Evolutionary conservation across 768 basidiomycete species (phyloP), one percentile per base, ranked within the genome.

Genomic region (Hypsizygus marmoreus): DNA sequence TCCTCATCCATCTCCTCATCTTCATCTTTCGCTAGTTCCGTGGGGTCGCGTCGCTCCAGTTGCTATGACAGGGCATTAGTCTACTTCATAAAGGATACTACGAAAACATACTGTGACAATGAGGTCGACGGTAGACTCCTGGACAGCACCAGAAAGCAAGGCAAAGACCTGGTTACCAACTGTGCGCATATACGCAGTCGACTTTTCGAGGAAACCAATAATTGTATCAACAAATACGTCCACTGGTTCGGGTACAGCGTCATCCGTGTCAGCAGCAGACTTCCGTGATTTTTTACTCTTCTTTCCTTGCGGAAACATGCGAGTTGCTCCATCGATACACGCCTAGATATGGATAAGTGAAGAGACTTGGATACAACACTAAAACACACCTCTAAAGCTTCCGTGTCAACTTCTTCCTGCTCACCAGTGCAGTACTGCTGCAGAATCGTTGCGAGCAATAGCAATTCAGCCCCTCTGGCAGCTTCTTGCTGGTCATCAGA

Each of bases 171-270:
- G 81, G 40, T 86, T 93, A 5, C 87, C 88, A 19, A 92, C 72
- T 2, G 82, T 80, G 24, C 92, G 84, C 67, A 88, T 75, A 62
- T 88, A 95, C 30, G 84, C 80, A 4, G 85, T 88, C 2, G 86
- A 84, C 47, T 86, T 80, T 62, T 97, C 93, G 28, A 99, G 68
- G 59, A 90, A 86, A 5, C 91, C 91, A 37, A 99, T 90, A 39
- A 97, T 81, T n/a, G 79, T 77, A 60, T 97, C 94, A 25, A 95
- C 83, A 30, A 97, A 75, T 33, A 93, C 67, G 50, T 97, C 93
- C 43, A 95, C 81, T 1, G 93, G 84, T 37, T 79, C 78, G 1
- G 77, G 72, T 3, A 69, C 70, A 8, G 53, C 28, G 7, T 72
- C 72, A 11, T 73, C 73, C 28, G 58, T 40, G 33, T 68, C 63